phyloP scores from a whole-genome alignment of 163 green algal species.

The Prototheca cutis region DNA sequence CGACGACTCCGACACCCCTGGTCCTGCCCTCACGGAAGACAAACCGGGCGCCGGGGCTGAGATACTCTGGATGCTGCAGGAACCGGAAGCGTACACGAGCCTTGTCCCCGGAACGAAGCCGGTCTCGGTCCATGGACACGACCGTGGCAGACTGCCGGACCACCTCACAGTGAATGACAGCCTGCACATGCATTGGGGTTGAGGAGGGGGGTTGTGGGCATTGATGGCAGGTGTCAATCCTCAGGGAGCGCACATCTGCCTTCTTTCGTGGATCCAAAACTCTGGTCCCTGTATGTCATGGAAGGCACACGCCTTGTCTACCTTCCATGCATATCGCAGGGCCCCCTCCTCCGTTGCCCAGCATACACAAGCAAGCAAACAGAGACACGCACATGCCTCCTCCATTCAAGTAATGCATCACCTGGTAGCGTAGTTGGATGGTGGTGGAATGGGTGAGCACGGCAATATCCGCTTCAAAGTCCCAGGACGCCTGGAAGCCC shows the following conservation, averaged over 20 bases:
- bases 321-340: too few relatives aligned
- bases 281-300: too few relatives aligned
- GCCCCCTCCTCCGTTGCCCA: too few relatives aligned
- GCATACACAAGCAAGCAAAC: too few relatives aligned
- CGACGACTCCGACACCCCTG: slow-evolving; percentile 87
- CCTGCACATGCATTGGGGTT: slow-evolving; percentile 27
- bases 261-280: too few relatives aligned
- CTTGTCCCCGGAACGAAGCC: slow-evolving; percentile 58
- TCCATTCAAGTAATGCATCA: too few relatives aligned
- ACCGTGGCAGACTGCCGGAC: slow-evolving; percentile 76
- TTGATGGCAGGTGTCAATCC: too few relatives aligned
- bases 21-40: slow-evolving; percentile 84
- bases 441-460: slow-evolving; percentile 88
- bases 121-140: slow-evolving; percentile 78
- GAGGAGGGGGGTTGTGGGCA: background rate
- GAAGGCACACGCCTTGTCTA: too few relatives aligned
- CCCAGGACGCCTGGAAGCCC: slow-evolving; percentile 61
- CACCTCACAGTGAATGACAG: slow-evolving; percentile 89
- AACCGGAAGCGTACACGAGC: slow-evolving; percentile 79
- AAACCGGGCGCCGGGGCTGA: slow-evolving; percentile 65
- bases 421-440: slow-evolving; percentile 76
- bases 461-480: slow-evolving; percentile 78
- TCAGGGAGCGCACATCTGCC: too few relatives aligned
- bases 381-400: too few relatives aligned
- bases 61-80: slow-evolving; percentile 64